phyloP scores from a whole-genome alignment of 2,329 filamentous ascomycete genomes.

The Alternaria conjuncta region DNA sequence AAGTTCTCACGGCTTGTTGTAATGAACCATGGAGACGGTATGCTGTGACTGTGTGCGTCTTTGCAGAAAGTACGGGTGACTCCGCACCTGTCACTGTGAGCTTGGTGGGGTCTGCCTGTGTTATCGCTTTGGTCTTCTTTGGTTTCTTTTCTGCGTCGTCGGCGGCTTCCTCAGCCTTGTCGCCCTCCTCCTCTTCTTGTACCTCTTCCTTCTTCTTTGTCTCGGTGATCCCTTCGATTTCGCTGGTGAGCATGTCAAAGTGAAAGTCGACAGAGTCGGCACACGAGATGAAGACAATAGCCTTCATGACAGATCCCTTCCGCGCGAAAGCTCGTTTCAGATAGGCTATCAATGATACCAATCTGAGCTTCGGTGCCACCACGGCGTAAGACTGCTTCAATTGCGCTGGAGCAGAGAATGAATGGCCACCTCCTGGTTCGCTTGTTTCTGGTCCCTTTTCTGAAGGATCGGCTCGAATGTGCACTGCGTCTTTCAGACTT shows the following conservation, averaged over 20 bases:
- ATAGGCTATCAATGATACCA: constrained; percentile 85
- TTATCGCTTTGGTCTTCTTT: constrained; percentile 50
- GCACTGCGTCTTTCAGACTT: constrained; percentile 88
- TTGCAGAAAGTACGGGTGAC: constrained; percentile 74
- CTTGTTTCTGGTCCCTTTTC: constrained; percentile 59
- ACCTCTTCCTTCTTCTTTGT: constrained; percentile 23
- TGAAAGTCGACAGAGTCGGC: constrained; percentile 98
- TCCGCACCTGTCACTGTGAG: constrained; percentile 66
- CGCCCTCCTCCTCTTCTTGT: constrained; percentile 25
- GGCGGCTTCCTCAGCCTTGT: constrained; percentile 20
- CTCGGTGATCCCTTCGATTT: constrained; percentile 40
- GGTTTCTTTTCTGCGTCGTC: constrained; percentile 22
- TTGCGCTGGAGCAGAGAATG: constrained; percentile 85
- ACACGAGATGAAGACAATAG: constrained; percentile 95
- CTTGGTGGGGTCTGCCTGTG: constrained; percentile 49
- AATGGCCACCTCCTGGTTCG: constrained; percentile 54
- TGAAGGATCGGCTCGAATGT: constrained; percentile 73
- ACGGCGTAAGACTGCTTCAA: constrained; percentile 91
- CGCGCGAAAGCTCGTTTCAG: constrained; percentile 87
- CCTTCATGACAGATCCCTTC: constrained; percentile 92
- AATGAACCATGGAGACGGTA: constrained; percentile 93
- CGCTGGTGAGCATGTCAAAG: constrained; percentile 75
- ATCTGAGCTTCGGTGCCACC: constrained; percentile 84
- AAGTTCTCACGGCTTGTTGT: constrained; percentile 83
- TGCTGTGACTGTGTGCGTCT: constrained; percentile 77